Evolutionary conservation across 2,329 filamentous ascomycete species (phyloP).

Genomic region (Pyrenophora seminiperda): DNA sequence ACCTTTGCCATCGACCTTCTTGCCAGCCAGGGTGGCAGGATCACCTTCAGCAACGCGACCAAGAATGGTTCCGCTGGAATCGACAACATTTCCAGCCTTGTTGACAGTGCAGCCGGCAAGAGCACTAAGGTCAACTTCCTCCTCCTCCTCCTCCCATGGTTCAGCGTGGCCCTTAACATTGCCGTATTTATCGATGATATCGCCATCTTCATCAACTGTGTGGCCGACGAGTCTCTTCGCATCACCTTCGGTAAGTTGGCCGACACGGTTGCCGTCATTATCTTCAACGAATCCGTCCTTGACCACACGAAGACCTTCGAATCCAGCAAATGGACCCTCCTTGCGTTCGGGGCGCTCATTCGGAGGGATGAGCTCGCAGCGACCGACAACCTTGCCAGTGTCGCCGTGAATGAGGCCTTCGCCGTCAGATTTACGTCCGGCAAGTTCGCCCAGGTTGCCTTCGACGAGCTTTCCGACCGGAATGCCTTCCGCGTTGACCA

Average conservation of each 20-base stretch:
- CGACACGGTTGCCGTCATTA: conserved; percentile 77
- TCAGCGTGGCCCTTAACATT: conserved; percentile 65
- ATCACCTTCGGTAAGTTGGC: conserved; percentile 72
- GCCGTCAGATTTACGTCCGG: conserved; percentile 60
- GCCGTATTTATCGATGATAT: conserved; percentile 77
- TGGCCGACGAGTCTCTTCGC: conserved; percentile 74
- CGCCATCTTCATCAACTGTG: conserved; percentile 78
- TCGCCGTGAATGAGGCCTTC: conserved; percentile 63
- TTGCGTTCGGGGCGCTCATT: conserved; percentile 60
- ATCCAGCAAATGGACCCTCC: conserved; percentile 72
- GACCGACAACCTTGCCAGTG: conserved; percentile 61
- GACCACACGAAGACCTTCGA: conserved; percentile 66
- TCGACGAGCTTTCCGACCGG: conserved; percentile 63
- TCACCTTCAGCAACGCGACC: conserved; percentile 65
- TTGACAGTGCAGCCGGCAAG: conserved; percentile 67
- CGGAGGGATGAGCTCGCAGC: conserved; percentile 63
- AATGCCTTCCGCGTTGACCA: conserved; percentile 59
- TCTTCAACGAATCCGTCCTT: conserved; percentile 77
- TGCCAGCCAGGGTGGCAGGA: conserved; percentile 60
- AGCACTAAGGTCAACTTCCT: conserved; percentile 61
- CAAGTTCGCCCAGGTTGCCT: conserved; percentile 61
- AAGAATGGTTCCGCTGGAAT: conserved; percentile 62
- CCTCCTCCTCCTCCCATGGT: conserved; percentile 58
- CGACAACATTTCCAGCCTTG: conserved; percentile 67
- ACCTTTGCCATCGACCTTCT: conserved; percentile 66